These are phyloP conservation scores for Fusarium brevicatenulatum DNA, from an alignment of 2,329 filamentous ascomycete species.

Conservation along the genomic window DNA sequence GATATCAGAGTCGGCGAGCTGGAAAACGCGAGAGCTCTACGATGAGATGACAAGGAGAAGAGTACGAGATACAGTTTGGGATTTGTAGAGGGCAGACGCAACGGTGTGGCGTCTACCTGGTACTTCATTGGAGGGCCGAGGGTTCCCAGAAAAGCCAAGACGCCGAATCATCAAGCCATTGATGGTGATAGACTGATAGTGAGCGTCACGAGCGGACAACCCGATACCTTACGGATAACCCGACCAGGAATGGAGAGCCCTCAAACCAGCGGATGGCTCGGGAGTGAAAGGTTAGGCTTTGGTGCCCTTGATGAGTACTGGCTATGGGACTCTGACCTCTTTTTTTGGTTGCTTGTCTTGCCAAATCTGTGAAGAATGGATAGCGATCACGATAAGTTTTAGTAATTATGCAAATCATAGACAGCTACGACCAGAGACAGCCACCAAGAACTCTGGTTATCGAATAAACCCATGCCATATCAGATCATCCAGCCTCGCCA, in stretches of 20 bases:
- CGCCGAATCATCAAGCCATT: too few relatives aligned
- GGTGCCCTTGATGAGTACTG: background rate
- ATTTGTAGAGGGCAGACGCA: too few relatives aligned
- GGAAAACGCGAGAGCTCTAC: background rate
- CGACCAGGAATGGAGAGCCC: background rate
- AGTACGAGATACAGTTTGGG: too few relatives aligned
- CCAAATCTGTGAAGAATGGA: fast-evolving
- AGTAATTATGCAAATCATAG: fast-evolving
- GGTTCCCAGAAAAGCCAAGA: too few relatives aligned
- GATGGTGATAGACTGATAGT: fast-evolving
- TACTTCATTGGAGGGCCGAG: background rate
- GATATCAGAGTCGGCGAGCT: fast-evolving
- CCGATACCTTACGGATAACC: background rate
- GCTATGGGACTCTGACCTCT: background rate
- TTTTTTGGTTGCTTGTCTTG: background rate
- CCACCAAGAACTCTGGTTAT: fast-evolving
- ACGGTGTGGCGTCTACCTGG: too few relatives aligned
- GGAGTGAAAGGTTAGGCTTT: background rate
- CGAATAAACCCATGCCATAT: background rate
- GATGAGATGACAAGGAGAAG: background rate
- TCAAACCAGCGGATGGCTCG: background rate
- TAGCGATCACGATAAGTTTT: fast-evolving
- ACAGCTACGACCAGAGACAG: background rate
- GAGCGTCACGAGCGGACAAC: background rate
- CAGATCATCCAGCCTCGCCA: background rate